Evolutionary conservation across 768 basidiomycete species (phyloP), one percentile per base, ranked within the genome.

Genomic region (Pleurotus platypus): DNA sequence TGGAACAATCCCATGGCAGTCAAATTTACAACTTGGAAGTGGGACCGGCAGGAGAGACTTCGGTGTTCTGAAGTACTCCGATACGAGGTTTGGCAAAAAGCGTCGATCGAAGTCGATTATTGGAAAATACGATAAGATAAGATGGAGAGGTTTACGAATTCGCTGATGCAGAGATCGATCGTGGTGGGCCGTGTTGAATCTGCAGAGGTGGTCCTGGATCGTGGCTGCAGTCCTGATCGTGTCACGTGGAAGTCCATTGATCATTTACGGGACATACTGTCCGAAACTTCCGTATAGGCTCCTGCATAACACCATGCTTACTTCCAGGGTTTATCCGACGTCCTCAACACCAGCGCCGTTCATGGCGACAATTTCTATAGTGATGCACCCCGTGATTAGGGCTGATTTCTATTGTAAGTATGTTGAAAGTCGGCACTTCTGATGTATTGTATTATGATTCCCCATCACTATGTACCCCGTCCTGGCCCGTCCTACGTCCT

Each of bases 201-300:
- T 27, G 5, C 27, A 27, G 27, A 27, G 27, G 27, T 20, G 30
- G 30, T 35, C 30, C 30, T 35, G 30, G 30, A 35, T 35, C 30
- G 30, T 35, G 9, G 30, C 9, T 35, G 30, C 30, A 35, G 30
- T 35, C 30, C 30, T 35, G 15, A 27, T 38, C 30, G 37, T 27
- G 49, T 50, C 49, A 50, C 49, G 49, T 50, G 49, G 20, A 50
- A 16, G 49, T 50, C 49, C 49, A 35, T 50, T 30, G 20, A 45
- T 16, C 20, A 16, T 8, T 35, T 12, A 35, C 49, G 27, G 13
- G 26, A 35, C 15, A 35, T 15, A 27, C 49, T 15, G n/a, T 35
- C 49, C 49, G 49, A 50, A 50, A 50, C 49, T 50, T 50, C 49
- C 49, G 49, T 50, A 50, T 27, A 24, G 49, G 49, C 38, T 30